Evolutionary conservation across 106 monocot genomes (phyloP), one percentile per base, ranked within the genome.

Genomic region (Acorus calamus): DNA sequence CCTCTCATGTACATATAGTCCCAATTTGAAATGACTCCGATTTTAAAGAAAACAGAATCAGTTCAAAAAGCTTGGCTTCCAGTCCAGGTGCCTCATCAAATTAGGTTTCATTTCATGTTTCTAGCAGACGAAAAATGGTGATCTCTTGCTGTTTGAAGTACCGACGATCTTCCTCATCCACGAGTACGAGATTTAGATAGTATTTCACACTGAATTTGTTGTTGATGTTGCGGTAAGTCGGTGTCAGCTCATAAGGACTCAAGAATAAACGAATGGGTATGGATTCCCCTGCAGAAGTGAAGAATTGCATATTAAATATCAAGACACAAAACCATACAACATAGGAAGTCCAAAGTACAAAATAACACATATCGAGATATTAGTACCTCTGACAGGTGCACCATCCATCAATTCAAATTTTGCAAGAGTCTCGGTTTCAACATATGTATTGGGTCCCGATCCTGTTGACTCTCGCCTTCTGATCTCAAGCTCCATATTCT

Each of bases 381-480:
- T 47, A 28, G 7, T 79, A 93, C 88, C 93, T 88, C 88, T 77
- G 42, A 88, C 93, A 69, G 88, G 93, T 65, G 93, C 93, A 61
- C 93, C 88, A 71, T 89, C 93, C 93, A 93, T 86, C 72, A 86
- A 59, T 62, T 93, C 93, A 80, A 83, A 93, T 73, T 89, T 93
- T 63, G 93, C 88, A 44, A 93, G 83, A 4, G 93, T 93, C 71
- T 93, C 93, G 44, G 93, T 93, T 73, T 93, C 93, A 65, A 93
- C 88, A 49, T 93, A 93, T 49, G 88, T 85, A 69, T 84, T 88
- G 52, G 88, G 70, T 6, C 88, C 88, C 53, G 88, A 88, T 59
- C 88, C 88, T 61, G 88, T 88, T 11, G 88, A 88, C 68, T 88
- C 88, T 62, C 88, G 68, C 9, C 88, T 66, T 61, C 88, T 81